Percentiles rank a stretch among this genome's conserved stretches.
These are phyloP conservation scores for Candida peoriensis DNA, from an alignment of 805 yeast species.

Conservation along the genomic window DNA sequence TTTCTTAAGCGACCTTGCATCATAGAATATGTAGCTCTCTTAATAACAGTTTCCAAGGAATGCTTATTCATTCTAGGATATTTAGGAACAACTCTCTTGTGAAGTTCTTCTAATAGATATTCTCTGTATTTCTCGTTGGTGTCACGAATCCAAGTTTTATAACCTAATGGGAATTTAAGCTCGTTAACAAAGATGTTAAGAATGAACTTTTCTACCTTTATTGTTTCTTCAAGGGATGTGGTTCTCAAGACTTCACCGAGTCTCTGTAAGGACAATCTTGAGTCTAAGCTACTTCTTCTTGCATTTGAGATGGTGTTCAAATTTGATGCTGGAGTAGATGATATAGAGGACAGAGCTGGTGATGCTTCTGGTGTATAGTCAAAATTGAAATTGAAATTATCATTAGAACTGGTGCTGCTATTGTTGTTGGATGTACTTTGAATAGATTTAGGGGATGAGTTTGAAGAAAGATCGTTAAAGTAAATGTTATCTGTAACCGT, in stretches of 20 bases:
- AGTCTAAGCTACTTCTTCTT: constrained; percentile 30
- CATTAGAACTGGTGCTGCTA: too few species aligned
- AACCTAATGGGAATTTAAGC: constrained; percentile 69
- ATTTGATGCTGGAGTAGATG: neutral
- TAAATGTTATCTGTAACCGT: too few species aligned
- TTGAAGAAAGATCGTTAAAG: too few species aligned
- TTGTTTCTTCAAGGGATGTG: constrained; percentile 47
- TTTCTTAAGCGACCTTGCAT: constrained; percentile 76
- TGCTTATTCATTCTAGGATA: constrained; percentile 22
- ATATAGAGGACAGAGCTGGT: constrained; percentile 1
- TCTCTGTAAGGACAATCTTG: constrained; percentile 54
- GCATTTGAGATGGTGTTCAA: neutral
- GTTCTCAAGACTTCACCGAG: constrained; percentile 48
- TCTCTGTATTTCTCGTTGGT: constrained; percentile 51
- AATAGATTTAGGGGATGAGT: too few species aligned
- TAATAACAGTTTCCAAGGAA: constrained; percentile 63
- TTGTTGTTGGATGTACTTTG: too few species aligned
- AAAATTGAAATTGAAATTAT: neutral
- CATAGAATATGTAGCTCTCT: constrained; percentile 75
- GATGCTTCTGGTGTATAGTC: constrained; percentile 1
- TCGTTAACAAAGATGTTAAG: constrained; percentile 48
- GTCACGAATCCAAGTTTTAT: constrained; percentile 81
- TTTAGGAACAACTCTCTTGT: constrained; percentile 25
- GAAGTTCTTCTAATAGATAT: constrained; percentile 42
- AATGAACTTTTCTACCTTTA: constrained; percentile 47